These are phyloP conservation scores for Trapa bicornis DNA, from an alignment of 345 rosid species.

Conservation along the genomic window DNA sequence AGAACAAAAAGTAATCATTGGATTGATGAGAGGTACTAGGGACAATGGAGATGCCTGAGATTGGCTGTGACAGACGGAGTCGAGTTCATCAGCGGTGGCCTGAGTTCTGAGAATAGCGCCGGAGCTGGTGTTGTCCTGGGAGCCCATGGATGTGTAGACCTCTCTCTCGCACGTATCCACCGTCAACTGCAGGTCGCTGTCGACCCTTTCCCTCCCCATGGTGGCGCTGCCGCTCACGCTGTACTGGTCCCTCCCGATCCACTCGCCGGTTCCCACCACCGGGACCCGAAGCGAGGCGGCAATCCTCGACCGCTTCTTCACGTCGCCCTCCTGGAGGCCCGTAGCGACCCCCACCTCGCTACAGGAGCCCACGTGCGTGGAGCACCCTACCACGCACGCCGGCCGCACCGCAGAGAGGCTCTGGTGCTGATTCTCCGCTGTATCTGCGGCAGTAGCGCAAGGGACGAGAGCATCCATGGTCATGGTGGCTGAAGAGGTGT, in stretches of 20 bases:
- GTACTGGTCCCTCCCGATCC: slow-evolving; percentile 45
- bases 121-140: slow-evolving; percentile 42
- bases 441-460: slow-evolving; percentile 18
- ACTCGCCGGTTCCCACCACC: slow-evolving; percentile 23
- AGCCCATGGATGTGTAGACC: slow-evolving; percentile 33
- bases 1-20: not conserved
- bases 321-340: slow-evolving; percentile 7
- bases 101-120: slow-evolving; percentile 15
- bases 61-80: slow-evolving; percentile 59
- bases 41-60: slow-evolving; percentile 23
- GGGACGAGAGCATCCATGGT: slow-evolving; percentile 83
- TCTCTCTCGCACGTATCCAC: slow-evolving; percentile 46
- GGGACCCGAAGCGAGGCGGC: slow-evolving; percentile 20
- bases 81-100: slow-evolving; percentile 48
- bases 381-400: slow-evolving; percentile 28
- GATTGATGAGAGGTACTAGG: not conserved
- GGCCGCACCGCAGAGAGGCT: not conserved
- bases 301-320: slow-evolving; percentile 22
- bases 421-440: slow-evolving; percentile 4
- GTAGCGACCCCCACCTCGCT: slow-evolving; percentile 11
- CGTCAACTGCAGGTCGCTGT: slow-evolving; percentile 25
- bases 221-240: slow-evolving; percentile 55
- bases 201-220: slow-evolving; percentile 19
- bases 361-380: slow-evolving; percentile 53
- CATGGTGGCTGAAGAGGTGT: slow-evolving; percentile 16